Base-by-base conservation (phyloP, 768 basidiomycete genomes). In the Rhodosporidiobolus odoratus region DNA sequence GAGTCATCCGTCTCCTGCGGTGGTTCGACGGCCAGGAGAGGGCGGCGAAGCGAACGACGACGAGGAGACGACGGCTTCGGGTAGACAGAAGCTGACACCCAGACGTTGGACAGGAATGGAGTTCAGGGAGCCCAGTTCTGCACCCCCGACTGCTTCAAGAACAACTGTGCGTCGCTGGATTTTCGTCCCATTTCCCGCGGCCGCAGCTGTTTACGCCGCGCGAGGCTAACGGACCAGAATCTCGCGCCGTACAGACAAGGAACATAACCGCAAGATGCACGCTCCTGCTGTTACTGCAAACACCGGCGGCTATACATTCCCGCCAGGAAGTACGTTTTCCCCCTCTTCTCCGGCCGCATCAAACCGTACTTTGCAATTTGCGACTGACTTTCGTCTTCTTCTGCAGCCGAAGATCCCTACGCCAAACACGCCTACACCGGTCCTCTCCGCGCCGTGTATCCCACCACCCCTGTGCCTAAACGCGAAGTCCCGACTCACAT, bases 401-500 rank as follows among this genome's bases (percentile, higher is more conserved):
- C n/a, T n/a, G n/a, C n/a, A n/a, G n/a, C n/a, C n/a, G n/a, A n/a
- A n/a, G n/a, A n/a, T n/a, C n/a, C n/a, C n/a, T n/a, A n/a, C n/a
- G n/a, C n/a, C n/a, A n/a, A n/a, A n/a, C n/a, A n/a, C n/a, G n/a
- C n/a, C 38, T 81, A n/a, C n/a, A n/a, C 79, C 23, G 78, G 80
- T 35, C 66, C 78, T 4, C 43, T 80, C 13, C 73, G 78, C 32
- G 76, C 80, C 40, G 69, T 72, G 30, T 75, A 77, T 27, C 79
- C 80, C 70, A 60, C 86, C 79, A 88, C 92, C 75, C 91, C 91
- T 0, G 90, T 91, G 81, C 84, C 86, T 15, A 85, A 82, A 76
- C 80, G 27, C 37, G 77, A 78, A 10, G 87, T 99, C 4, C 96
- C 95, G 12, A 84, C 84, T 40, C 88, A 92, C 77, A 97, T 99